Evolutionary conservation across 148 eudicot genomes (phyloP).

Genomic region (Camellia lanceoleosa): DNA sequence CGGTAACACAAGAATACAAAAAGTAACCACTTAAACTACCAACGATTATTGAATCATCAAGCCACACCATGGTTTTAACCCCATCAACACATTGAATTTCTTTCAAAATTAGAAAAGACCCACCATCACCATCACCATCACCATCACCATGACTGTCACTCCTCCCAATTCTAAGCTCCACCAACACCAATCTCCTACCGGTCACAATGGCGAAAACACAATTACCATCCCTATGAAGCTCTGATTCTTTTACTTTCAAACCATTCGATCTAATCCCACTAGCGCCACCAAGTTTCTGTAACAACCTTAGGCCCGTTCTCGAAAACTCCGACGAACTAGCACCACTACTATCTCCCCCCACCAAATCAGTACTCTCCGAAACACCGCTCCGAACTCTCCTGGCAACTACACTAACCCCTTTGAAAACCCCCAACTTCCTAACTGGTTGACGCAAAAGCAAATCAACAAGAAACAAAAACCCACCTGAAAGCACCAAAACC

Average conservation of each 20-base stretch:
- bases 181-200: slow-evolving; percentile 55
- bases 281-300: slow-evolving; percentile 58
- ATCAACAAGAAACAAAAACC: slow-evolving; percentile 44
- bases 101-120: slow-evolving; percentile 49
- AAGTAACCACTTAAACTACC: slow-evolving; percentile 68
- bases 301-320: slow-evolving; percentile 39
- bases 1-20: slow-evolving; percentile 65
- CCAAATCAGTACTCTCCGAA: slow-evolving; percentile 25
- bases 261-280: slow-evolving; percentile 53
- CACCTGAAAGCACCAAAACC: slow-evolving; percentile 54
- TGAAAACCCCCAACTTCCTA: slow-evolving; percentile 38
- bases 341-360: slow-evolving; percentile 16
- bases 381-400: slow-evolving; percentile 45
- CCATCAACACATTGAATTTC: slow-evolving; percentile 76
- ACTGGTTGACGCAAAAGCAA: slow-evolving; percentile 33
- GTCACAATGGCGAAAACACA: slow-evolving; percentile 54
- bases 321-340: slow-evolving; percentile 19
- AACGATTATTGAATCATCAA: slow-evolving; percentile 73
- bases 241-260: slow-evolving; percentile 33
- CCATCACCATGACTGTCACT: slow-evolving; percentile 18
- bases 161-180: slow-evolving; percentile 32
- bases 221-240: slow-evolving; percentile 29
- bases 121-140: slow-evolving; percentile 27
- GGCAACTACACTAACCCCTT: slow-evolving; percentile 53
- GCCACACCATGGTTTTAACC: slow-evolving; percentile 61